Percentiles rank a stretch among this genome's conserved stretches.
Evolutionary conservation across 1,284 basidiomycete genomes (phyloP).

Genomic region (Melampsora larici-populina): DNA sequence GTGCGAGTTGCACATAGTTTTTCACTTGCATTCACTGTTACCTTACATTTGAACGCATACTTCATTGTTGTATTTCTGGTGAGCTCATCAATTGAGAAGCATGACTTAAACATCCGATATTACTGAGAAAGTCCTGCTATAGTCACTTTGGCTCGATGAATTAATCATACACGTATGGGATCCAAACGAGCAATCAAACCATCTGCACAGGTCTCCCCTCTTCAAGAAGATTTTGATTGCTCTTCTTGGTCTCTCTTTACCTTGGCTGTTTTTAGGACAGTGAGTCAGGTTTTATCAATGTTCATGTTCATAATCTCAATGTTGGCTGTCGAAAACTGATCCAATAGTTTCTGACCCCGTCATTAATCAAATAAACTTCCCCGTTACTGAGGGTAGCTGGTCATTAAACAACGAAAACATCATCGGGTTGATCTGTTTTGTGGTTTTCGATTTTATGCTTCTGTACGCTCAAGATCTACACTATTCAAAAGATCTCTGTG

Average conservation of each 20-base stretch:
- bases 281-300: not conserved
- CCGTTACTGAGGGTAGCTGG: not conserved
- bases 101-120: not conserved
- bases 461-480: conserved; percentile 4
- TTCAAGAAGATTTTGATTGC: conserved; percentile 4
- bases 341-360: not conserved
- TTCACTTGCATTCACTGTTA: conserved; percentile 25
- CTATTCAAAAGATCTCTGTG: not conserved
- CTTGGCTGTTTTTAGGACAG: conserved; percentile 41
- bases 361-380: not conserved
- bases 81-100: not conserved
- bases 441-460: conserved; percentile 19
- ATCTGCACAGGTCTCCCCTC: not conserved
- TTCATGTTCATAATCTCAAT: not conserved
- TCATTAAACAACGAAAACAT: conserved; percentile 29
- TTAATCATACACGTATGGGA: conserved; percentile 15
- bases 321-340: not conserved
- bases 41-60: conserved; percentile 39
- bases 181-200: not conserved
- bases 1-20: conserved; percentile 31
- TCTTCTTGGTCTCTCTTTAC: conserved; percentile 19
- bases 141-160: conserved; percentile 38
- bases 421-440: conserved; percentile 27
- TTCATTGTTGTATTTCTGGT: conserved; percentile 31
- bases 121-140: not conserved